phyloP scores from a whole-genome alignment of 306 rosid genomes.

The Quercus dentata region DNA sequence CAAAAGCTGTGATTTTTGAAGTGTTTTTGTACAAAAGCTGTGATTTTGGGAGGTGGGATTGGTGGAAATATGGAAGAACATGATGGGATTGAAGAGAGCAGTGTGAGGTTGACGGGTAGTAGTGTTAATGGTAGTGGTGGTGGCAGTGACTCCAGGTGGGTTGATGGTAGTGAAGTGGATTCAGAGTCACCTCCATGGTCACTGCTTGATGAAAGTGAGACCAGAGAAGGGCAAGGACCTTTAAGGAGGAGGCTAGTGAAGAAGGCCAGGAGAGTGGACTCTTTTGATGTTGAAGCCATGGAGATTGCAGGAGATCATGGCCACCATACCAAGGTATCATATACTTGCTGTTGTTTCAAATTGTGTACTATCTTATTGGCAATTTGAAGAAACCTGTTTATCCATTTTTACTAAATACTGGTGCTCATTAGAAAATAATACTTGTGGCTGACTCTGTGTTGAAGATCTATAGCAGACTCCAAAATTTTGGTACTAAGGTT shows the following conservation, averaged over 20 bases:
- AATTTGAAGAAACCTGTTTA: background rate
- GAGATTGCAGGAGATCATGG: constrained; percentile 60
- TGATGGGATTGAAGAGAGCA: constrained; percentile 71
- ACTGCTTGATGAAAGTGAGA: constrained; percentile 28
- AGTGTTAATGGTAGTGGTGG: constrained; percentile 31
- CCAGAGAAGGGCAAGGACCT: constrained; percentile 57
- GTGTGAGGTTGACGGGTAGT: constrained; percentile 46
- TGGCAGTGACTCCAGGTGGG: constrained; percentile 74
- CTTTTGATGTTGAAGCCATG: constrained; percentile 92
- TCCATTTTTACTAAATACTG: background rate
- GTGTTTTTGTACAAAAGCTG: background rate
- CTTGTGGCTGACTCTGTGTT: too few species aligned
- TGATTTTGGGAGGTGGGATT: constrained; percentile 25
- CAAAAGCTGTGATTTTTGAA: background rate
- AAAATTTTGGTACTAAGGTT: too few species aligned
- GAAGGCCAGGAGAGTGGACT: constrained; percentile 81
- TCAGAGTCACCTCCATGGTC: constrained; percentile 55
- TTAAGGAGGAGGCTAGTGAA: constrained; percentile 73
- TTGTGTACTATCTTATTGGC: background rate
- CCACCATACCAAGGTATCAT: constrained; percentile 51
- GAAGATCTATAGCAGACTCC: too few species aligned
- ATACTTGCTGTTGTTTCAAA: background rate
- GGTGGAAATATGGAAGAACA: constrained; percentile 40
- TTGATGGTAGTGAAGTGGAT: constrained; percentile 82
- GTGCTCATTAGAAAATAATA: too few species aligned